Percentiles rank a stretch among this genome's conserved stretches.
These are phyloP conservation scores for Sherardia arvensis DNA, from an alignment of 257 asterid species.

Conservation along the genomic window DNA sequence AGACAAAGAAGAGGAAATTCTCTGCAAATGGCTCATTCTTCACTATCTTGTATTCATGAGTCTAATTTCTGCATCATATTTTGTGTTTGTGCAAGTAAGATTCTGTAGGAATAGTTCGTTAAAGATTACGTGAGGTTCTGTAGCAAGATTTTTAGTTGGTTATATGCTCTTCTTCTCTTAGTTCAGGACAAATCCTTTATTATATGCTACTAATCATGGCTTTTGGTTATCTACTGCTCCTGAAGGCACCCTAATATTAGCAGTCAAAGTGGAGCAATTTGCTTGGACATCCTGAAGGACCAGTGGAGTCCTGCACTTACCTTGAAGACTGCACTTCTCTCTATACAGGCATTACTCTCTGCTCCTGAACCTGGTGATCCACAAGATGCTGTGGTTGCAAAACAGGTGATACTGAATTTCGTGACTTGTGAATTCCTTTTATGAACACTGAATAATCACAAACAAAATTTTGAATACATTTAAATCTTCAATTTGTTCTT, in stretches of 20 bases:
- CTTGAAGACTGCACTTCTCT: constrained; percentile 90
- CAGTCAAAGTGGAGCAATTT: constrained; percentile 99
- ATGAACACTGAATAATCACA: background rate
- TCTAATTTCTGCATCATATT: background rate
- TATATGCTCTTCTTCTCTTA: background rate
- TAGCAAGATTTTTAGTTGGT: background rate
- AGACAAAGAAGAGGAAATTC: background rate
- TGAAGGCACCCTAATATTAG: constrained; percentile 97
- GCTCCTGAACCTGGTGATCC: constrained; percentile 97
- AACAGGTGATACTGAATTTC: constrained; percentile 44
- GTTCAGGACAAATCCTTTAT: background rate
- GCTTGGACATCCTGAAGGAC: constrained; percentile 93
- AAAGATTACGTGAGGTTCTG: background rate
- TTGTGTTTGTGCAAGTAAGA: background rate
- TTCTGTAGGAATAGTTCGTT: background rate
- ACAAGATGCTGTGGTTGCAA: constrained; percentile 95
- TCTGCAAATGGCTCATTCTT: background rate
- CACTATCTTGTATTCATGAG: background rate
- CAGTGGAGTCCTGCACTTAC: constrained; percentile 99
- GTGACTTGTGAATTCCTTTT: background rate
- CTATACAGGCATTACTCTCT: constrained; percentile 87
- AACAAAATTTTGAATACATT: background rate
- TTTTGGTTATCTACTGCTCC: background rate
- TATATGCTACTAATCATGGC: background rate
- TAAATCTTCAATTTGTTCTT: background rate